Evolutionary conservation across 78 protist species (phyloP).

Genomic region (Blattamonas nauphoetae): DNA sequence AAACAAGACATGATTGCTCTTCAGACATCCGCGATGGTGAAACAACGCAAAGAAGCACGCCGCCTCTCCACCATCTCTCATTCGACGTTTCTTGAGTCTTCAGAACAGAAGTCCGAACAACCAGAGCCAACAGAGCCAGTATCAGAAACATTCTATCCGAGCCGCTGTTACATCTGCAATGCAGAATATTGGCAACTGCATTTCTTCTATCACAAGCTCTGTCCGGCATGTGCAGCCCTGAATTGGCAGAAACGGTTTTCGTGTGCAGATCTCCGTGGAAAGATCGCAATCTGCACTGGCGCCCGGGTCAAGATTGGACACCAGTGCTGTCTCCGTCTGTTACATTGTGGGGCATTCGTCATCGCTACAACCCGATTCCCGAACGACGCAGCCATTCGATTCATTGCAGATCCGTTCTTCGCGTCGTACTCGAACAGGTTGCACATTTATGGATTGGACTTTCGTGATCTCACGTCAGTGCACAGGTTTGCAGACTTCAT

Average conservation of each 20-base stretch:
- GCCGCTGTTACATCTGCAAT: background rate
- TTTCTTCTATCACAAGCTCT: conserved; percentile 19
- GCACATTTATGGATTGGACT: conserved; percentile 42
- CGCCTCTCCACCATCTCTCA: too few species aligned
- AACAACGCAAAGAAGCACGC: too few species aligned
- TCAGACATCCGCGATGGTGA: too few species aligned
- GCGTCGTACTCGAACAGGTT: conserved; percentile 8
- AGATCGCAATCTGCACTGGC: conserved; percentile 45
- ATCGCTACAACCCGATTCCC: conserved; percentile 56
- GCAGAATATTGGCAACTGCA: background rate
- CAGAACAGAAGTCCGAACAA: too few species aligned
- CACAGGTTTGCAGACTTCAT: conserved; percentile 14
- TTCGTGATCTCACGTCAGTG: conserved; percentile 26
- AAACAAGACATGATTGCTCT: too few species aligned
- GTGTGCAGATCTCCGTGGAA: conserved; percentile 15
- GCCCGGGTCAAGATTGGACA: conserved; percentile 15
- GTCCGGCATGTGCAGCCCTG: conserved; percentile 44
- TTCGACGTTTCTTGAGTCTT: too few species aligned
- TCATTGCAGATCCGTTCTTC: conserved; percentile 26
- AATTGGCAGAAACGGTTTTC: conserved; percentile 34
- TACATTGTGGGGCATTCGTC: conserved; percentile 36
- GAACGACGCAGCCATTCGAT: conserved; percentile 37
- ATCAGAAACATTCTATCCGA: too few species aligned
- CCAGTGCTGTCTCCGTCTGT: conserved; percentile 23
- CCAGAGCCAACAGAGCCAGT: too few species aligned